These are phyloP conservation scores for Liquidambar formosana DNA, from an alignment of 164 flowering plant species.

Conservation along the genomic window DNA sequence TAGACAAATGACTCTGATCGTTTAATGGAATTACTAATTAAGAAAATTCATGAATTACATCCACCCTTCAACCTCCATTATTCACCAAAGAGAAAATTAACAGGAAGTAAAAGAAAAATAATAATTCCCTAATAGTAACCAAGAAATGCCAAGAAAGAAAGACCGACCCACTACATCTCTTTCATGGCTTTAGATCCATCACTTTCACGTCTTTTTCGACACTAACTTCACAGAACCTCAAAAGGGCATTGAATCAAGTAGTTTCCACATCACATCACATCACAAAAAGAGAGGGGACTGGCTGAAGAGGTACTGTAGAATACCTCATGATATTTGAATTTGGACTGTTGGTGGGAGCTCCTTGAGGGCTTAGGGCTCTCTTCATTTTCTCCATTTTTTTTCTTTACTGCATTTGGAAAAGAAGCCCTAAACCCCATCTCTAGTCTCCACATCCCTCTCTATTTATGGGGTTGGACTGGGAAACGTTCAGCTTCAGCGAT, in stretches of 20 bases:
- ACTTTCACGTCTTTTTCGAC: background rate
- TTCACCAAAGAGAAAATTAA: too few relatives aligned
- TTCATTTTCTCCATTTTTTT: background rate
- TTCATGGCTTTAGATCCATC: too few relatives aligned
- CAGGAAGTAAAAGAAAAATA: too few relatives aligned
- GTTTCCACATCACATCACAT: background rate
- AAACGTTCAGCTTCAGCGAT: too few relatives aligned
- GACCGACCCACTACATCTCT: too few relatives aligned
- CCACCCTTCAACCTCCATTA: too few relatives aligned
- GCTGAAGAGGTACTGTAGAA: background rate
- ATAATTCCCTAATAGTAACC: too few relatives aligned
- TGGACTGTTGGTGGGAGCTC: conserved; percentile 1
- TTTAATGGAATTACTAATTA: too few relatives aligned
- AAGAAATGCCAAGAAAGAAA: too few relatives aligned
- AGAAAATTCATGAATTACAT: too few relatives aligned
- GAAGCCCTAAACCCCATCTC: background rate
- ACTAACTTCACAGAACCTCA: background rate
- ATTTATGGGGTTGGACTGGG: background rate
- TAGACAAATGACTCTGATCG: too few relatives aligned
- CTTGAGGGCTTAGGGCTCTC: background rate
- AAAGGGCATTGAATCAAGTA: background rate
- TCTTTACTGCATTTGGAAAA: background rate
- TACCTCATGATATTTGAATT: background rate
- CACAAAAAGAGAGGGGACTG: background rate
- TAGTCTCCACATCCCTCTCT: background rate